phyloP scores from a whole-genome alignment of 768 basidiomycete genomes.

The Lactarius evosmus region DNA sequence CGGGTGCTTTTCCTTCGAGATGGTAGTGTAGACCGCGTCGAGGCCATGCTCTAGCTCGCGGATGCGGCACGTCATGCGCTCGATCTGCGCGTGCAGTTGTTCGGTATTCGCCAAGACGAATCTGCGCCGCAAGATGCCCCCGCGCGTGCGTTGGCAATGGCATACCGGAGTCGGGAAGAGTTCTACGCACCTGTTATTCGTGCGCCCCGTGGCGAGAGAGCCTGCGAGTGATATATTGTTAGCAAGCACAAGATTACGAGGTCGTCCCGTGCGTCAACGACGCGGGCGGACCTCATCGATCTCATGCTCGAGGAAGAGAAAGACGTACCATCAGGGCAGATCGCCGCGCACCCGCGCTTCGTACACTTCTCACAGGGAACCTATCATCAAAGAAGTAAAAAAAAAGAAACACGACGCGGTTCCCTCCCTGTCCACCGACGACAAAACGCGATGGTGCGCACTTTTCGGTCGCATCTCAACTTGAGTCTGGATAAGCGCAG shows the following conservation, averaged over 20 bases:
- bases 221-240: conserved; percentile 37
- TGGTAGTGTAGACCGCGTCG: conserved; percentile 21
- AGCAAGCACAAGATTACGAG: no score
- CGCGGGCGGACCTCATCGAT: no score
- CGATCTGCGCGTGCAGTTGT: conserved; percentile 42
- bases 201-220: conserved; percentile 54
- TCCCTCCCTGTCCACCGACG: conserved; percentile 2
- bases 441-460: conserved; percentile 32
- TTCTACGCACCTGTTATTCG: conserved; percentile 44
- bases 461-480: conserved; percentile 63
- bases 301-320: no score
- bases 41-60: conserved; percentile 26
- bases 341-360: conserved; percentile 67
- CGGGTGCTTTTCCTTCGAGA: conserved; percentile 22
- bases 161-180: not conserved
- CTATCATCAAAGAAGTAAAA: conserved; percentile 38
- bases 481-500: no score
- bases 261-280: no score
- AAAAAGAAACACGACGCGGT: no score
- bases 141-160: not conserved
- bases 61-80: conserved; percentile 24
- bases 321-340: conserved; percentile 69
- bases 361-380: conserved; percentile 78
- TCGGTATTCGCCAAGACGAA: conserved; percentile 65
- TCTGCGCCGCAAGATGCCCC: conserved; percentile 30